Conservation (phyloP, 2,329 filamentous ascomycete genomes). For the Daldinia sp. region DNA sequence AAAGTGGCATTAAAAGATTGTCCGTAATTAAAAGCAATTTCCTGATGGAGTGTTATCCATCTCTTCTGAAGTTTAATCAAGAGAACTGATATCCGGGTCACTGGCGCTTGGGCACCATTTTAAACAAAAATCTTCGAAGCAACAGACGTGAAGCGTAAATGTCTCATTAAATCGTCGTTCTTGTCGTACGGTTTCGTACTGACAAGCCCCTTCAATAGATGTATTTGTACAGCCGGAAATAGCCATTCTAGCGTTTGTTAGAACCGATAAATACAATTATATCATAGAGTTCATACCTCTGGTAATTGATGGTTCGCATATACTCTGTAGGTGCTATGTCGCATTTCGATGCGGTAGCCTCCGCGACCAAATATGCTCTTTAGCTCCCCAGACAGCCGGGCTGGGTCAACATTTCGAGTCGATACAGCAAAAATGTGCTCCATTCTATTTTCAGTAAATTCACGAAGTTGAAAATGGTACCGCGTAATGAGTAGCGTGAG, state of each 20-base stretch:
- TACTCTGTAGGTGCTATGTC: conserved; percentile 25
- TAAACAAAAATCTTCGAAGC: too few relatives aligned
- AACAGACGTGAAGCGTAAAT: background rate
- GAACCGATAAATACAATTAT: background rate
- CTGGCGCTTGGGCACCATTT: too few relatives aligned
- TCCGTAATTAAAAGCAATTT: too few relatives aligned
- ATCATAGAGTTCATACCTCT: conserved; percentile 6
- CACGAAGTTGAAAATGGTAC: too few relatives aligned
- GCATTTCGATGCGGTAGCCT: conserved; percentile 24
- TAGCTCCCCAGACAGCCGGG: conserved; percentile 9
- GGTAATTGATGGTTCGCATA: conserved; percentile 8
- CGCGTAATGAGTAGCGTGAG: too few relatives aligned
- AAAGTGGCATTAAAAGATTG: too few relatives aligned
- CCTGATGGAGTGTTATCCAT: too few relatives aligned
- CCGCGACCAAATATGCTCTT: conserved; percentile 21
- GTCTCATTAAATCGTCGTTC: background rate
- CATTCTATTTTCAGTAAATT: background rate
- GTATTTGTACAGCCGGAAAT: background rate
- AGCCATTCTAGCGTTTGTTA: background rate
- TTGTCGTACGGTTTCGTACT: background rate
- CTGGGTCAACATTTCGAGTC: conserved; percentile 12
- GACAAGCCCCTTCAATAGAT: background rate
- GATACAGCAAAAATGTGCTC: conserved; percentile 10
- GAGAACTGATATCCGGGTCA: too few relatives aligned
- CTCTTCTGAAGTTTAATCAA: too few relatives aligned